Base-by-base conservation (phyloP, 441 rosid species). In the Viola pubescens region DNA sequence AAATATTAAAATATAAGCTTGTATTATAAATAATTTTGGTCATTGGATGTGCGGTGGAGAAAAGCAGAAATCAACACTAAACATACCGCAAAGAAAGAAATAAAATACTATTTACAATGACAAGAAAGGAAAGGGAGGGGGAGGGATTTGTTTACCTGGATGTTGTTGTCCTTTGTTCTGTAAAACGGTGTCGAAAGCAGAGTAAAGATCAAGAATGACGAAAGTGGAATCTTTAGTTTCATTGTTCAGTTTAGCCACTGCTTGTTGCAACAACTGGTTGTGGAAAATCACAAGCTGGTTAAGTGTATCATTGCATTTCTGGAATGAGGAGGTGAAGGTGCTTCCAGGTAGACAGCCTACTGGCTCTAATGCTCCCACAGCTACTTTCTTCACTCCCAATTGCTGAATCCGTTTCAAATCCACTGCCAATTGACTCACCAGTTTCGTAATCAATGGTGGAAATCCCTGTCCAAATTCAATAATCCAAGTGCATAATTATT, bases 331-430 rank as follows among this genome's bases (percentile, higher is more conserved):
- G 4, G 3, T n/a, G 5, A 14, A 9, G 0, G 97, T 81, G 61
- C 44, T 61, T 1, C 1, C 12, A 14, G 98, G 98, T 47, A 85
- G 83, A 65, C 98, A 91, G 0, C 98, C 97, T 45, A 85, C 61
- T 7, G 98, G 98, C 39, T 70, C 82, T 9, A 88, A 66, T 37
- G 70, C 64, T 7, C 74, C 52, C 14, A 87, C 78, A 0, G 62
- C 86, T 38, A 89, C 62, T 75, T 80, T 89, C 43, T 71, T 76
- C 60, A 85, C 80, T 47, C 97, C 98, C 59, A 82, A 41, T 46
- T 42, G 61, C 43, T 80, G 76, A 61, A 91, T 77, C 3, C 81
- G 72, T 56, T 79, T 77, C 62, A 85, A 12, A 70, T 89, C 75
- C 71, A 67, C 11, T 2, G 57, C 69, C 0, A 75, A 57, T 66